Base-by-base conservation (phyloP, 164 flowering plant species). In the grape (Vitis vinifera) region DNA sequence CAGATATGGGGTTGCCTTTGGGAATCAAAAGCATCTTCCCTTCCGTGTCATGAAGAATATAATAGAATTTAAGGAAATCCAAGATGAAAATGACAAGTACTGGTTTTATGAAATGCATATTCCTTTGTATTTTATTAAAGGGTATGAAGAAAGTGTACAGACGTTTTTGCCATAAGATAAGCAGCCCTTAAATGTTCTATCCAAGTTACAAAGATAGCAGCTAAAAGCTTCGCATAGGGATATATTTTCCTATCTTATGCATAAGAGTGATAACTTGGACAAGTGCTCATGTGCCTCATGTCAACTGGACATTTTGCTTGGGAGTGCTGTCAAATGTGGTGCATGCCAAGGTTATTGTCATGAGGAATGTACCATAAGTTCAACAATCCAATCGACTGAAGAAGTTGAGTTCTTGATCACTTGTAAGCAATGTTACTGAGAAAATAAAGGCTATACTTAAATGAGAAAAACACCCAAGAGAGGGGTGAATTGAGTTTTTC, bases 291-390 rank as follows among this genome's bases (percentile, higher is more conserved):
- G 99, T 81, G 76, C 85, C 49, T 84, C 90, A 11, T 96, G 99
- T 74, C 86, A 82, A 51, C 63, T 53, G 67, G 88, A 84, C 80
- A 87, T 91, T 72, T 68, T 82, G 50, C 69, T 89, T 47, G 53
- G 97, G 85, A 76, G 77, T 75, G 86, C 91, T 10, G 87, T 80
- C 65, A 84, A 76, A 73, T 95, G 98, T 85, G 80, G 74, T 73
- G 65, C 71, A 51, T 95, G 99, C 78, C 79, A 85, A 95, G 99
- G 98, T 75, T 85, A 69, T 70, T 91, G 93, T 78, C 99, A 93
- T 73, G 73, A 69, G 66, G 79, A 74, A 10, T 96, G 98, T 74
- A 77, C 87, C 16, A 29, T 71, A 30, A 78, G 83, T 62, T 84
- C 90, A 27, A 79, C 74, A 23, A 73, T 71, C 72, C 72, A 72